These are phyloP conservation scores for Floccularia luteovirens DNA, from an alignment of 768 basidiomycete species.

Conservation along the genomic window DNA sequence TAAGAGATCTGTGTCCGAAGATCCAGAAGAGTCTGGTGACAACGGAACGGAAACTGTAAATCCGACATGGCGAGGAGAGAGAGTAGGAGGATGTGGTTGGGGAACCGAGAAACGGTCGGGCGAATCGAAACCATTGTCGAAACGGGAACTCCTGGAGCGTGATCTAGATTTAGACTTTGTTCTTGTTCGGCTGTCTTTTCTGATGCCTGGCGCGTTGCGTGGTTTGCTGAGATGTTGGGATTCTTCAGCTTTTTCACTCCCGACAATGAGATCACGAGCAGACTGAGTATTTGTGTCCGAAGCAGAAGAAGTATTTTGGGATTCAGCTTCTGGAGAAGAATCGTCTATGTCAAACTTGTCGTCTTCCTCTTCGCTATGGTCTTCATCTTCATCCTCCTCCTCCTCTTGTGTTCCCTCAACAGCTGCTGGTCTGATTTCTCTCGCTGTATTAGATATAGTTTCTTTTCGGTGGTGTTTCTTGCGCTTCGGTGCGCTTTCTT, in stretches of 20 bases:
- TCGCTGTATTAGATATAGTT: constrained; percentile 6
- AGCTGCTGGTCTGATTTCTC: neutral
- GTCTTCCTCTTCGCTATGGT: constrained; percentile 42
- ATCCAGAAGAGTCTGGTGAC: constrained; percentile 31
- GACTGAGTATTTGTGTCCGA: constrained; percentile 10
- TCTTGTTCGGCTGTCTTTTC: constrained; percentile 19
- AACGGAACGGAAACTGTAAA: constrained; percentile 28
- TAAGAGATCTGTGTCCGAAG: constrained; percentile 15
- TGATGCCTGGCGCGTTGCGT: constrained; percentile 22
- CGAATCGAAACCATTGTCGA: constrained; percentile 54
- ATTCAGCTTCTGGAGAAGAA: constrained; percentile 52
- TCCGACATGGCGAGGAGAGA: constrained; percentile 44
- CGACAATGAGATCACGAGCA: constrained; percentile 5
- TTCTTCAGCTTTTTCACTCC: constrained; percentile 17
- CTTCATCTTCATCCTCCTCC: constrained; percentile 43
- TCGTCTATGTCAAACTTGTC: constrained; percentile 94
- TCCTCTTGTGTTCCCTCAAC: constrained; percentile 8
- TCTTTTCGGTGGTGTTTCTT: constrained; percentile 13
- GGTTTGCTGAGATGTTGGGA: constrained; percentile 14
- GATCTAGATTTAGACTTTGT: constrained; percentile 36
- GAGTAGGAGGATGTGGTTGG: constrained; percentile 37
- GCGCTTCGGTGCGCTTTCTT: constrained; percentile 61
- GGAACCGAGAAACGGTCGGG: constrained; percentile 52
- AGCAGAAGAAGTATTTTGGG: neutral
- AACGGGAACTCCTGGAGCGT: constrained; percentile 29